These are phyloP conservation scores for Mariannaea sp. DNA, from an alignment of 2,329 filamentous ascomycete genomes.

Conservation along the genomic window DNA sequence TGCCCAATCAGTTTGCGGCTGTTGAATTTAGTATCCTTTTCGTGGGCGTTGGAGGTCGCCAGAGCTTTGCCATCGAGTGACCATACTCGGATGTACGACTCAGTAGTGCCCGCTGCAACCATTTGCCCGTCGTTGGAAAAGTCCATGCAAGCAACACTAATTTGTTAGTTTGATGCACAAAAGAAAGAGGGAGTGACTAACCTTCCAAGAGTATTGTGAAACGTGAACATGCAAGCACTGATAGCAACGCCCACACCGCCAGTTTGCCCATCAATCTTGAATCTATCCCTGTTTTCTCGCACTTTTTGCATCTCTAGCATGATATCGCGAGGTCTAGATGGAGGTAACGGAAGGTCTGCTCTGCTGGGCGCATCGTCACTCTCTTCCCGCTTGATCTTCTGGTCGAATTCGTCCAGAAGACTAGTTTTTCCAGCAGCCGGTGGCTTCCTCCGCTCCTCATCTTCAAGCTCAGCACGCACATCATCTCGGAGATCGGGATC, in stretches of 20 bases:
- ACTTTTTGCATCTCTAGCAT: conserved; percentile 93
- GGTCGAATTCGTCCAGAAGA: conserved; percentile 85
- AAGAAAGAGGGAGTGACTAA: conserved; percentile 48
- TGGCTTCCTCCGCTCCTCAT: conserved; percentile 79
- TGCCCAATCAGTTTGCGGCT: conserved; percentile 83
- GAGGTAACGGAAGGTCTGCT: conserved; percentile 81
- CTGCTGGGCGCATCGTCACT: conserved; percentile 80
- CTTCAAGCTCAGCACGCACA: conserved; percentile 82
- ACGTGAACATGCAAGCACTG: conserved; percentile 96
- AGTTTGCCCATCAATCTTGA: conserved; percentile 82
- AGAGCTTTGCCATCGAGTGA: conserved; percentile 84
- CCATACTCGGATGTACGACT: conserved; percentile 97
- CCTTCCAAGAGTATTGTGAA: conserved; percentile 94
- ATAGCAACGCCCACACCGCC: conserved; percentile 82
- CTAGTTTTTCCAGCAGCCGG: conserved; percentile 72
- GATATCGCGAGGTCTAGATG: conserved; percentile 87
- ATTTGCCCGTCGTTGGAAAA: conserved; percentile 91
- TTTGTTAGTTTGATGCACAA: conserved; percentile 21
- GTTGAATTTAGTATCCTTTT: conserved; percentile 63
- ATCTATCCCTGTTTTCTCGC: conserved; percentile 89
- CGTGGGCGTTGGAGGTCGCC: conserved; percentile 64
- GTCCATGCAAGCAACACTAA: conserved; percentile 86
- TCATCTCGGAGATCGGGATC: conserved; percentile 83
- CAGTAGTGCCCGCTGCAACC: conserved; percentile 85
- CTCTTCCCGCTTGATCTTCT: conserved; percentile 87